These are phyloP conservation scores for Skeletonema marinoi DNA, from an alignment of 108 stramenopile species.

Conservation along the genomic window DNA sequence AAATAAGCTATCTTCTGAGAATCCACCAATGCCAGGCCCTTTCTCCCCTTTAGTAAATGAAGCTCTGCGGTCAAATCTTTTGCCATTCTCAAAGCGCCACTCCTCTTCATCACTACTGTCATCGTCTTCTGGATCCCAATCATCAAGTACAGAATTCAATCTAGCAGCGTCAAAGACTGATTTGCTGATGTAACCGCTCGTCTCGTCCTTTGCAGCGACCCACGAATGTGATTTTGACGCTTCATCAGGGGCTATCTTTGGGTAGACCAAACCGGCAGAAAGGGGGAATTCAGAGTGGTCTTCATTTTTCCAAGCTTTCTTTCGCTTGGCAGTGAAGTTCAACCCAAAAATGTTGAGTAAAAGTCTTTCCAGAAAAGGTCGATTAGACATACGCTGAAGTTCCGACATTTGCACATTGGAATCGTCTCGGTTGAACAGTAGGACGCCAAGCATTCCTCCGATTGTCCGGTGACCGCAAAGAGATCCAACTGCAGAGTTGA, in stretches of 20 bases:
- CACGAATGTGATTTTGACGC: constrained; percentile 40
- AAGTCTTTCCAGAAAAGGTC: constrained; percentile 4
- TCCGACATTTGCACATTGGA: not conserved
- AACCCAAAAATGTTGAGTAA: not conserved
- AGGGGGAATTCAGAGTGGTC: constrained; percentile 79
- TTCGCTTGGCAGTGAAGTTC: constrained; percentile 2
- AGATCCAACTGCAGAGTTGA: constrained; percentile 31
- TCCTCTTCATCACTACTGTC: not conserved
- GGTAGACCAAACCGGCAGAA: constrained; percentile 63
- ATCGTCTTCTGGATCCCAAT: constrained; percentile 3
- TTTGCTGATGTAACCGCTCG: not conserved
- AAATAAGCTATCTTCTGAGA: not conserved
- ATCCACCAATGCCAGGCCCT: not conserved
- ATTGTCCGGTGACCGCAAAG: constrained; percentile 57
- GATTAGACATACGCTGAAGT: not conserved
- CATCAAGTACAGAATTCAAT: not conserved
- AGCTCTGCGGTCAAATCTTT: not conserved
- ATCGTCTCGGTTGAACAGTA: constrained; percentile 44
- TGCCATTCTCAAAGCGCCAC: not conserved
- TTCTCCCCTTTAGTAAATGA: not conserved
- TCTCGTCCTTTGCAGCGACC: not conserved
- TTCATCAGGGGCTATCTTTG: constrained; percentile 61
- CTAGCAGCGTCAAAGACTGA: constrained; percentile 7
- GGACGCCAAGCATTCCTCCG: constrained; percentile 47
- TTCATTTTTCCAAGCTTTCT: constrained; percentile 33